phyloP scores from a whole-genome alignment of 2,329 filamentous ascomycete genomes.

The Sarocladium strictum region DNA sequence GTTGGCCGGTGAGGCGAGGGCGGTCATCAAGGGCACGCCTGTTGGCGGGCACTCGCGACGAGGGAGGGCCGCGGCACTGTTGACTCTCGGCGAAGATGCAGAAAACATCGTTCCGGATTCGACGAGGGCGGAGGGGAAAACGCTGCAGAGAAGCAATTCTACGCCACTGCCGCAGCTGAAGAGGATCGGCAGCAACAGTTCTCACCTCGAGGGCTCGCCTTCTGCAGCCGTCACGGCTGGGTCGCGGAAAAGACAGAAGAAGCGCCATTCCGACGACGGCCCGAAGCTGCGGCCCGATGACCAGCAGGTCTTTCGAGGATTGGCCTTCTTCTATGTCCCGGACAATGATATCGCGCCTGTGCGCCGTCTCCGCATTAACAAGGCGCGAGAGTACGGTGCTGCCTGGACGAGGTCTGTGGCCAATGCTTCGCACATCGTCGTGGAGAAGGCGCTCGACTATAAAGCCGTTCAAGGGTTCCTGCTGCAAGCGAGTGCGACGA shows the following conservation, averaged over 20 bases:
- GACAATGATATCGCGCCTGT: conserved; percentile 66
- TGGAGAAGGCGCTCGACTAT: conserved; percentile 64
- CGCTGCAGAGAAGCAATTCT: conserved; percentile 22
- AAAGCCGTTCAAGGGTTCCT: conserved; percentile 51
- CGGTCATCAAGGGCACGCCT: conserved; percentile 25
- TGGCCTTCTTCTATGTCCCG: conserved; percentile 74
- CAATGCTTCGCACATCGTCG: conserved; percentile 70
- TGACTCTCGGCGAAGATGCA: conserved; percentile 16
- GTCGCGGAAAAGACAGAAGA: conserved; percentile 37
- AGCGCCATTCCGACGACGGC: conserved; percentile 31
- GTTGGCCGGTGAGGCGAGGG: background rate
- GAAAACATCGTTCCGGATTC: conserved; percentile 24
- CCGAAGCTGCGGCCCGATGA: conserved; percentile 44
- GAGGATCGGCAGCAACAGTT: conserved; percentile 8
- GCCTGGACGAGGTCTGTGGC: conserved; percentile 56
- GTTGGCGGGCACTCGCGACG: conserved; percentile 16
- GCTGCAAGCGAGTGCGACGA: conserved; percentile 14
- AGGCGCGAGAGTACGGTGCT: conserved; percentile 70
- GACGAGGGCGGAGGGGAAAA: conserved; percentile 13
- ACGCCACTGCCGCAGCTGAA: conserved; percentile 22
- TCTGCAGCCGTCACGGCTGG: background rate
- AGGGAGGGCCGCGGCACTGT: conserved; percentile 15
- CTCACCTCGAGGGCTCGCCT: background rate
- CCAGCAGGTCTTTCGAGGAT: conserved; percentile 51
- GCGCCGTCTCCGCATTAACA: conserved; percentile 66